Evolutionary conservation across 305 asterid genomes (phyloP), one percentile per base, ranked within the genome.

Genomic region (Euphrasia arctica): DNA sequence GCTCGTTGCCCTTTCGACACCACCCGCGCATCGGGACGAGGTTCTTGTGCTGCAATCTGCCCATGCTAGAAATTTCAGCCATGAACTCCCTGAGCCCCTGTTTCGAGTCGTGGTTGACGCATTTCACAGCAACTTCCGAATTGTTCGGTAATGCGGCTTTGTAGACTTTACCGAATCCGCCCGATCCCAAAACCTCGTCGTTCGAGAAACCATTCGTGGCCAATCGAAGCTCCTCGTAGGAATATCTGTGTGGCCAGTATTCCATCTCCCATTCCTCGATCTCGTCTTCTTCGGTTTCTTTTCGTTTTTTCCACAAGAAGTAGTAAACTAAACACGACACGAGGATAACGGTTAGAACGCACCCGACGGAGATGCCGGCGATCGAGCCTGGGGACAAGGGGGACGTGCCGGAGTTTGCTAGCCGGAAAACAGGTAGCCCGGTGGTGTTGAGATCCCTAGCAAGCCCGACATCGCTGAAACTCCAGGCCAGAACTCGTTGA

Each of bases 251-350:
- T 47, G 97, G 97, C 92, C 95, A 87, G 67, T 79, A 87, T 68
- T 83, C 95, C 68, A 83, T 82, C 70, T 87, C 95, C 97, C 97
- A 87, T 66, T 90, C 97, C 73, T 90, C 97, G 22, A 87, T 75
- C 14, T 70, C 83, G 34, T 83, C 85, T 2, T 86, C 88, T 51
- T 76, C 82, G 60, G 10, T 10, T 12, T 18, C 68, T 60, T 52
- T 74, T 49, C 65, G 76, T 73, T 65, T 80, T 76, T 13, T 77
- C 79, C 88, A 67, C 95, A 82, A 82, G 75, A 81, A 75, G 90
- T 85, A 85, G 58, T 67, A 82, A 55, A 64, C 58, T 18, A 72
- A 51, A 58, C 41, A 65, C 39, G 73, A 59, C 2, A 36, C 74
- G 68, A 60, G 60, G 4, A 41, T 39, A 42, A 65, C 73, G 4